A percentile compares a stretch with the other conserved stretches of the same genome.
phyloP scores from a whole-genome alignment of 768 basidiomycete species.

The Phylloporus arenicola region DNA sequence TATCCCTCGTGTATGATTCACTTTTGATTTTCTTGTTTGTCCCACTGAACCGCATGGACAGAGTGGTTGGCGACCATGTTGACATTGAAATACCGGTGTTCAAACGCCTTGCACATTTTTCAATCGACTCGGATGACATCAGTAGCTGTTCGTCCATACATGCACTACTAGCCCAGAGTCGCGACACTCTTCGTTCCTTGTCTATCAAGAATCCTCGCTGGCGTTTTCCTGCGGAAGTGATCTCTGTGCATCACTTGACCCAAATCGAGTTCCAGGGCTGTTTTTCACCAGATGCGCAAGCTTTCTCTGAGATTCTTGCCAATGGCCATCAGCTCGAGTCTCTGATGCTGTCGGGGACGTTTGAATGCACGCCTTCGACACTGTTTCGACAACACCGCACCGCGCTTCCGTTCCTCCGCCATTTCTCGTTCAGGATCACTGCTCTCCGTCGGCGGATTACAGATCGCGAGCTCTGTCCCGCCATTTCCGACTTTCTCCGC shows the following conservation, averaged over 20 bases:
- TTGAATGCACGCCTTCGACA: conserved; percentile 48
- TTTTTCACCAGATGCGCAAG: conserved; percentile 44
- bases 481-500: conserved; percentile 62
- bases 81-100: conserved; percentile 47
- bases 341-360: conserved; percentile 47
- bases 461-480: conserved; percentile 64
- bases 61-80: conserved; percentile 35
- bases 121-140: conserved; percentile 42
- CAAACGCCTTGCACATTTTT: conserved; percentile 54
- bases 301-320: conserved; percentile 54
- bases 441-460: conserved; percentile 37
- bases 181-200: conserved; percentile 47
- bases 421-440: conserved; percentile 55
- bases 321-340: conserved; percentile 62
- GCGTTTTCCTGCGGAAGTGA: conserved; percentile 48
- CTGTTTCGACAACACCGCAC: conserved; percentile 42
- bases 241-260: conserved; percentile 61
- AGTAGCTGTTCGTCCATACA: conserved; percentile 33
- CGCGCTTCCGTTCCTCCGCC: conserved; percentile 56
- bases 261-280: conserved; percentile 57
- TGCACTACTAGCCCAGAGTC: conserved; percentile 50
- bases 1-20: conserved; percentile 48
- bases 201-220: conserved; percentile 51
- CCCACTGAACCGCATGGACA: conserved; percentile 3
- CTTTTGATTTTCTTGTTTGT: background rate